Base-by-base conservation (phyloP, 2,329 filamentous ascomycete species). In the Cladophialophora carrionii region DNA sequence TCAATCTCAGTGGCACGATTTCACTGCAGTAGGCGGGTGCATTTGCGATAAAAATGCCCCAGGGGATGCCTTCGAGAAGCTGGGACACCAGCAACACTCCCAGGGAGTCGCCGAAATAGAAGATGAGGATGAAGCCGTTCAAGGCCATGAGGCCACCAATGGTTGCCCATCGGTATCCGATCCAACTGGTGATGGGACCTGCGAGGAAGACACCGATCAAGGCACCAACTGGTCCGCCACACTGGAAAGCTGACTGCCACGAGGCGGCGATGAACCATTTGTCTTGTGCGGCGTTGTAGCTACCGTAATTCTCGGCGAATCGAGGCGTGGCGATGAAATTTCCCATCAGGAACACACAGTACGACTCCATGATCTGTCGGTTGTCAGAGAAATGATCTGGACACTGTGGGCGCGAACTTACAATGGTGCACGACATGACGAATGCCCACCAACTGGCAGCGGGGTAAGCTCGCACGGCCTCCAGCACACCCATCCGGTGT, bases 1-100 rank as follows among this genome's bases (percentile, higher is more conserved):
- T 77, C 61, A 88, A 75, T 72, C 77, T 77, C 59, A 88, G 80
- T 1, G 86, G 86, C 2, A 86, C 84, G 63, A 88, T 86, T 74
- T 88, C 86, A 71, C 76, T 77, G 75, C 82, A 85, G 78, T 88
- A 88, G 6, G 86, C 86, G 0, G 86, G 86, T 4, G 86, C 82
- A 73, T 87, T 87, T 73, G 86, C 85, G 70, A 87, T 86, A 74
- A 88, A 88, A 71, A 88, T 83, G 29, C 86, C 86, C 86, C 86
- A 88, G 2, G 86, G 86, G 4, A 88, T 72, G 66, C 86, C 86
- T 74, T 87, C 85, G 54, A 88, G 79, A 61, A 86, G 76, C 77
- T 88, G 85, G 43, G 81, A 78, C 4, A 79, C 79, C 71, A 87
- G 82, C 64, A 84, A 76, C 67, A 83, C 74, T 1, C 72, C 73